A percentile compares a stretch with the other conserved stretches of the same genome.
phyloP scores from a whole-genome alignment of 139 green algal genomes.

The Pleodorina starrii region DNA sequence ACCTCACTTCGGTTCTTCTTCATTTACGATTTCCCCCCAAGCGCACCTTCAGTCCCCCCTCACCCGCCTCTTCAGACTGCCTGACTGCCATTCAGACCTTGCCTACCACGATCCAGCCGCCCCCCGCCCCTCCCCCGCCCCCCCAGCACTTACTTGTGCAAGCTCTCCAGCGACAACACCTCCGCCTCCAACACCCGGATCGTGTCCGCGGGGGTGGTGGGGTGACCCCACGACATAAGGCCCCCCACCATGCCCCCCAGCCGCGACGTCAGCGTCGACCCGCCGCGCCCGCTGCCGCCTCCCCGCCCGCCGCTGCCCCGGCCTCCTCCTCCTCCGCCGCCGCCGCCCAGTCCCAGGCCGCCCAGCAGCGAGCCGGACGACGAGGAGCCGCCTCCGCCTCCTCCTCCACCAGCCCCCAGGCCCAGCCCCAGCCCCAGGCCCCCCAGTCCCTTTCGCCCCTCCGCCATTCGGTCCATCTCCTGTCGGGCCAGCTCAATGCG shows the following conservation, averaged over 20 bases:
- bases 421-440: neutral
- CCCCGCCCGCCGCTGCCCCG: neutral
- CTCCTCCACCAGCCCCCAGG: too few species aligned
- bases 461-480: slow-evolving; percentile 59
- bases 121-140: too few species aligned
- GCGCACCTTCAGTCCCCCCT: too few species aligned
- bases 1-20: too few species aligned
- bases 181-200: slow-evolving; percentile 79
- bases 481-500: slow-evolving; percentile 64
- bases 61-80: too few species aligned
- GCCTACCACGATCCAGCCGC: too few species aligned
- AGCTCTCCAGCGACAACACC: slow-evolving; percentile 58
- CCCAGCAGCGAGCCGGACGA: too few species aligned
- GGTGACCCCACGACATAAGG: slow-evolving; percentile 18
- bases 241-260: slow-evolving; percentile 64
- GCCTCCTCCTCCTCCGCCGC: neutral
- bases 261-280: slow-evolving; percentile 1
- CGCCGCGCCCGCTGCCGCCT: slow-evolving; percentile 5
- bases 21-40: too few species aligned
- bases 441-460: neutral
- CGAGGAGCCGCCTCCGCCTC: slow-evolving; percentile 10
- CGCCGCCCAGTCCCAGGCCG: neutral
- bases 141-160: slow-evolving; percentile 56
- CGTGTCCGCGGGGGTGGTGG: slow-evolving; percentile 50
- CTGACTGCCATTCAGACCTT: too few species aligned